phyloP scores from a whole-genome alignment of 1,284 basidiomycete species.

The Trichosporon sp. region DNA sequence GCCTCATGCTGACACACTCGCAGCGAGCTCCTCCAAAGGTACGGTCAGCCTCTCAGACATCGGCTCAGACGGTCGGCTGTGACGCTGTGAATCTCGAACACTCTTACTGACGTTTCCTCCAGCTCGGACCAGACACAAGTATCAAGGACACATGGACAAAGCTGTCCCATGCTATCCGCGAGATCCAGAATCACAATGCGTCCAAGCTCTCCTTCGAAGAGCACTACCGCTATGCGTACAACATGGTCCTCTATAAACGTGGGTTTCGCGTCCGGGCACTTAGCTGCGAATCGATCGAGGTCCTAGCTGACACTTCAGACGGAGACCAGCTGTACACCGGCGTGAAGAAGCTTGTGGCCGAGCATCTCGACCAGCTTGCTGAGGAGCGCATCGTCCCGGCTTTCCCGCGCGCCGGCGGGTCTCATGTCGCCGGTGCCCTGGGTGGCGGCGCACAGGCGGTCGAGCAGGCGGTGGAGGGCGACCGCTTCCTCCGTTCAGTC shows the following conservation, averaged over 20 bases:
- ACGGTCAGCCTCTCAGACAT: background rate
- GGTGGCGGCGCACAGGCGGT: constrained; percentile 41
- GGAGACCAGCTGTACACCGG: constrained; percentile 87
- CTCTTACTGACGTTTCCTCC: constrained; percentile 1
- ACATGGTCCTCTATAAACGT: constrained; percentile 80
- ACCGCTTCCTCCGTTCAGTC: constrained; percentile 75
- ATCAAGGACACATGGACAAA: constrained; percentile 47
- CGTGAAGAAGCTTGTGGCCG: constrained; percentile 68
- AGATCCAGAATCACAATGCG: constrained; percentile 94
- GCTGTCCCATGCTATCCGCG: constrained; percentile 65
- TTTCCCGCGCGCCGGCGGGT: constrained; percentile 58
- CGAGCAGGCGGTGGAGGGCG: constrained; percentile 58
- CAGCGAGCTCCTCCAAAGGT: constrained; percentile 44
- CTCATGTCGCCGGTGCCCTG: constrained; percentile 30
- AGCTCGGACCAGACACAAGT: constrained; percentile 41
- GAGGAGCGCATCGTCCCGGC: constrained; percentile 70
- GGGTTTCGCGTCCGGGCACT: too few species aligned
- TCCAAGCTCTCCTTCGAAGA: constrained; percentile 92
- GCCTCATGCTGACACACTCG: constrained; percentile 4
- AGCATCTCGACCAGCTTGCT: constrained; percentile 79
- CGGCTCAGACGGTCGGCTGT: background rate
- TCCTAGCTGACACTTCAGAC: constrained; percentile 23
- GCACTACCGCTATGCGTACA: constrained; percentile 90
- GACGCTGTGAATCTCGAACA: background rate
- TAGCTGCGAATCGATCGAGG: background rate